Evolutionary conservation across 805 yeast species (phyloP).

Genomic region (Wickerhamiella vanderwaltii): DNA sequence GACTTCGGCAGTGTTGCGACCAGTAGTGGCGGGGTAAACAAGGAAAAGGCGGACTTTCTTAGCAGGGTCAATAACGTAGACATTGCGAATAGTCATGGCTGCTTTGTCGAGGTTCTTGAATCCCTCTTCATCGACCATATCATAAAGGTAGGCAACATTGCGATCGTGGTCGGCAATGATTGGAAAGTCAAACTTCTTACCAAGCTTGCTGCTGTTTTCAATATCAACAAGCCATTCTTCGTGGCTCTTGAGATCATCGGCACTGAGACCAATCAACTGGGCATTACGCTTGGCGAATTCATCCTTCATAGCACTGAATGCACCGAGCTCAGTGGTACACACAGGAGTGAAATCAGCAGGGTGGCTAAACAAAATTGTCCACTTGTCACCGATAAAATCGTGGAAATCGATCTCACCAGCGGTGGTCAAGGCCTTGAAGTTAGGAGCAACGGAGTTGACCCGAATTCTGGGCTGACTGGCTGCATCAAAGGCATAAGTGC

Average conservation of each 20-base stretch:
- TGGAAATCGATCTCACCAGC: conserved; percentile 78
- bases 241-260: conserved; percentile 72
- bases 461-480: conserved; percentile 35
- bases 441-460: conserved; percentile 79
- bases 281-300: conserved; percentile 77
- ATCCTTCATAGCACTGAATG: conserved; percentile 77
- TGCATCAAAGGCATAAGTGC: conserved; percentile 17
- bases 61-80: conserved; percentile 78
- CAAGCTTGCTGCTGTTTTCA: conserved; percentile 60
- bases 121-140: conserved; percentile 80
- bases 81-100: conserved; percentile 83
- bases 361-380: conserved; percentile 86
- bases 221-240: conserved; percentile 82
- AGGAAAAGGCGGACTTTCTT: conserved; percentile 79
- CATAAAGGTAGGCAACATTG: conserved; percentile 72
- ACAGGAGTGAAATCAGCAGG: conserved; percentile 97
- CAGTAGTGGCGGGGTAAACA: conserved; percentile 87
- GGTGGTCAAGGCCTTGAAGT: conserved; percentile 74
- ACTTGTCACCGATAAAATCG: conserved; percentile 69
- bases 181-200: conserved; percentile 71
- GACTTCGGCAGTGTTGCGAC: conserved; percentile 89
- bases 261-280: conserved; percentile 82
- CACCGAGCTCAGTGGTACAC: conserved; percentile 92
- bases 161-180: conserved; percentile 79
- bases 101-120: conserved; percentile 62